A percentile compares a stretch with the other conserved stretches of the same genome.
Evolutionary conservation across 768 basidiomycete genomes (phyloP).

Genomic region (Nidularia pulvinata): DNA sequence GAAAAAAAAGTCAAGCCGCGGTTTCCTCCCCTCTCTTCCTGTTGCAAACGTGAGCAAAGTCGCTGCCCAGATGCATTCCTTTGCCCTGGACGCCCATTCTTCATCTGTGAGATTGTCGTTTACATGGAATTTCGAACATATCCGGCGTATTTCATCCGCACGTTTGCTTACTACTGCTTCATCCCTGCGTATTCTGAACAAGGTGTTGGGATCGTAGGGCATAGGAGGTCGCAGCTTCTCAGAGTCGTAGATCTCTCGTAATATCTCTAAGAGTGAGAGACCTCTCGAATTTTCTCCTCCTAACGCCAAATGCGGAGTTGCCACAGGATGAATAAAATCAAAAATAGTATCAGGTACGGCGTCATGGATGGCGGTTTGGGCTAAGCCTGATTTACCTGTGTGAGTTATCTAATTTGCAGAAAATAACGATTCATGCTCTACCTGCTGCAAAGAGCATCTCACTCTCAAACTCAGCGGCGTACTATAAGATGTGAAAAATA

Average conservation of each 20-base stretch:
- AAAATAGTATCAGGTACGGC: constrained; percentile 25
- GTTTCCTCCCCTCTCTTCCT: constrained; percentile 41
- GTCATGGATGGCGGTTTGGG: constrained; percentile 44
- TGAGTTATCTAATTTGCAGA: not conserved
- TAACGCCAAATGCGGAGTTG: not conserved
- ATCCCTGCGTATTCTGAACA: constrained; percentile 30
- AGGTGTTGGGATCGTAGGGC: constrained; percentile 48
- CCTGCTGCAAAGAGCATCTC: constrained; percentile 51
- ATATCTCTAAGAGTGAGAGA: constrained; percentile 45
- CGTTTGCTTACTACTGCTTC: constrained; percentile 33
- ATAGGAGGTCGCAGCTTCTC: constrained; percentile 44
- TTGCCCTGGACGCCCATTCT: constrained; percentile 37
- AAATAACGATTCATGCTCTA: constrained; percentile 6
- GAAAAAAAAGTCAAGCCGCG: constrained; percentile 57
- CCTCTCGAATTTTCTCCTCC: constrained; percentile 10
- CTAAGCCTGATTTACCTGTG: constrained; percentile 31
- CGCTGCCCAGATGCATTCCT: constrained; percentile 49
- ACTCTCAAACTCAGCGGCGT: constrained; percentile 52
- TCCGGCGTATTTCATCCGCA: constrained; percentile 39
- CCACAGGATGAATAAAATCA: constrained; percentile 12
- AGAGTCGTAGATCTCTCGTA: constrained; percentile 51
- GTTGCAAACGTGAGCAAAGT: constrained; percentile 48
- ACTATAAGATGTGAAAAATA: constrained; percentile 22
- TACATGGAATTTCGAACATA: constrained; percentile 40
- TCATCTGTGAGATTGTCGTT: constrained; percentile 22